Conservation (phyloP, 352 stramenopile species). For the Phytopythium delawarense region DNA sequence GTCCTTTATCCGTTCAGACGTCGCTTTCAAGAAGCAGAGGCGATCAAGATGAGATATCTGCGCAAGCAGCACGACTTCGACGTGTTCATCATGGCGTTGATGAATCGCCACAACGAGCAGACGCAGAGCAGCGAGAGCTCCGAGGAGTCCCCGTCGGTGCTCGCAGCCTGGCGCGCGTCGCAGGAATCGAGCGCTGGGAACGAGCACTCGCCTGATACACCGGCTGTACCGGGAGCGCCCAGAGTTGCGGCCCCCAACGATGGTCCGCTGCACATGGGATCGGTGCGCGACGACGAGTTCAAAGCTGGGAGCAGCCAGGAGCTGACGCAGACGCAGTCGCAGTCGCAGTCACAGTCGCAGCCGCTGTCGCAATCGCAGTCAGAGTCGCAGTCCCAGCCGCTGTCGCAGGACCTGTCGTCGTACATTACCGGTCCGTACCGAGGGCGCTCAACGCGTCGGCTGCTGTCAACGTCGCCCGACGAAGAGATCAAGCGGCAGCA, state of each 20-base stretch:
- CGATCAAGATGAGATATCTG: background rate
- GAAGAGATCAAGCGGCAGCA: slow-evolving; percentile 19
- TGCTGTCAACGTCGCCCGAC: slow-evolving; percentile 6
- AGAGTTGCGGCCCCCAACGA: background rate
- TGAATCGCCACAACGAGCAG: background rate
- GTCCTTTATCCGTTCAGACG: background rate
- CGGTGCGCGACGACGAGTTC: background rate
- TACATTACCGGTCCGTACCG: slow-evolving; percentile 3
- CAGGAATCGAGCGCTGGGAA: slow-evolving; percentile 18
- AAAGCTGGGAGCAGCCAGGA: slow-evolving; percentile 6
- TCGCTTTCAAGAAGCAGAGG: background rate
- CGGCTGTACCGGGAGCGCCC: background rate
- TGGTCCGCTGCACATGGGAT: background rate
- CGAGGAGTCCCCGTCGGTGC: slow-evolving; percentile 6
- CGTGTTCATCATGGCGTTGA: background rate
- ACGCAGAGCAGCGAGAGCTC: slow-evolving; percentile 3
- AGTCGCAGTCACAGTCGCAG: slow-evolving; percentile 8
- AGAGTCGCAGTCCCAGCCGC: background rate
- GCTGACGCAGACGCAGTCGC: slow-evolving; percentile 7
- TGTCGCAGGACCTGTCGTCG: background rate
- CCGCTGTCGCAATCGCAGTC: slow-evolving; percentile 3
- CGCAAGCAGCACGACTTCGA: background rate
- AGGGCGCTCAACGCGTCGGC: background rate
- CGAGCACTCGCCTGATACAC: slow-evolving; percentile 13
- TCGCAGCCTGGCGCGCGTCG: slow-evolving; percentile 9